A percentile compares a stretch with the other conserved stretches of the same genome.
These are phyloP conservation scores for Globisporangium paddicum DNA, from an alignment of 352 stramenopile genomes.

Conservation along the genomic window DNA sequence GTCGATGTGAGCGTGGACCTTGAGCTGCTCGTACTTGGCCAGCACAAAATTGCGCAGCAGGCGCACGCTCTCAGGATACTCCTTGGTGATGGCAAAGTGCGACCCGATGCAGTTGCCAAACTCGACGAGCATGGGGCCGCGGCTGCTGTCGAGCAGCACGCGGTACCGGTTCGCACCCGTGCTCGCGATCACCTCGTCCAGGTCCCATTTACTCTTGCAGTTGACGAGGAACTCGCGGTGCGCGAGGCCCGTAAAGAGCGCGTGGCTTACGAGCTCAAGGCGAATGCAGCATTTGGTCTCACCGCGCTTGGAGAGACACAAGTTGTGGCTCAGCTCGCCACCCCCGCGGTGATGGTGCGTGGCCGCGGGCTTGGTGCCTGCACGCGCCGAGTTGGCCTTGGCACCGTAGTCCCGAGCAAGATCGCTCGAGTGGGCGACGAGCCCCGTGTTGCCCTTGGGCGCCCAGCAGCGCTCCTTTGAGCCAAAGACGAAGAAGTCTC, in stretches of 20 bases:
- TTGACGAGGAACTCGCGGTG: constrained; percentile 57
- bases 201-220: constrained; percentile 73
- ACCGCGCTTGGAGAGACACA: constrained; percentile 48
- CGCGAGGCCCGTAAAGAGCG: constrained; percentile 24
- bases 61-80: constrained; percentile 48
- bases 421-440: constrained; percentile 67
- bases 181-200: constrained; percentile 71
- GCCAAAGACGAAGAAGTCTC: constrained; percentile 64
- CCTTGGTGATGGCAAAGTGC: constrained; percentile 52
- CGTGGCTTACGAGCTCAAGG: constrained; percentile 46
- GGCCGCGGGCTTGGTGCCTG: constrained; percentile 36
- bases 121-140: constrained; percentile 73
- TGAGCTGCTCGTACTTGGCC: constrained; percentile 56
- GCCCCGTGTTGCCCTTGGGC: constrained; percentile 71
- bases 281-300: constrained; percentile 65
- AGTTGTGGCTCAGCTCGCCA: constrained; percentile 25
- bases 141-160: constrained; percentile 74
- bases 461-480: constrained; percentile 33
- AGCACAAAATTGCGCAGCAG: constrained; percentile 56
- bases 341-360: constrained; percentile 8
- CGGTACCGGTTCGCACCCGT: constrained; percentile 70
- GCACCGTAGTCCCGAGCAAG: constrained; percentile 47
- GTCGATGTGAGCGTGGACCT: constrained; percentile 67
- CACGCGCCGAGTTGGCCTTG: constrained; percentile 56
- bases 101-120: constrained; percentile 75